Conservation (phyloP, 2,329 filamentous ascomycete species). For the Hirsutella rhossiliensis region DNA sequence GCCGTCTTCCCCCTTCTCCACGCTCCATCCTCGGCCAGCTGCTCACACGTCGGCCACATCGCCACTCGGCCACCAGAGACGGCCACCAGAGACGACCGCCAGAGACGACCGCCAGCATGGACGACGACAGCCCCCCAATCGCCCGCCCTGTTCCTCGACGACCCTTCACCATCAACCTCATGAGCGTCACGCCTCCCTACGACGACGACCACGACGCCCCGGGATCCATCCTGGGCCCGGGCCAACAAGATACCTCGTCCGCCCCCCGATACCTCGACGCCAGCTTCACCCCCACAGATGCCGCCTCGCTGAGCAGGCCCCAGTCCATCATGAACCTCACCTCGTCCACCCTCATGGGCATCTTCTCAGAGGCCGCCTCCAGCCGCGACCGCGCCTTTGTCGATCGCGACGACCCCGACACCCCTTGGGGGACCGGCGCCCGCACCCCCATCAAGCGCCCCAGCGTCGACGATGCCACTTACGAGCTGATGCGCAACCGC, state of each 20-base stretch:
- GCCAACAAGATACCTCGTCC: background rate
- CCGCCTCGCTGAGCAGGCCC: constrained; percentile 47
- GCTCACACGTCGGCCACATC: no score
- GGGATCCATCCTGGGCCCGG: background rate
- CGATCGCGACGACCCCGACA: constrained; percentile 42
- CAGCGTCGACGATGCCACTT: constrained; percentile 31
- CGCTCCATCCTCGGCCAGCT: no score
- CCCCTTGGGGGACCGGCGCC: constrained; percentile 69
- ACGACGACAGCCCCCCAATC: constrained; percentile 38
- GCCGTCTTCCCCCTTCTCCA: no score
- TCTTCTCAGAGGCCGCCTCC: constrained; percentile 62
- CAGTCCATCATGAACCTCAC: constrained; percentile 79
- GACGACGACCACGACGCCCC: constrained; percentile 10
- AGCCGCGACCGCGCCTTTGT: constrained; percentile 30
- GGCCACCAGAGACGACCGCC: no score
- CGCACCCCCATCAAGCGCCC: constrained; percentile 48
- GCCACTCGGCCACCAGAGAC: no score
- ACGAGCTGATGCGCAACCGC: constrained; percentile 29
- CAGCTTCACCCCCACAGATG: constrained; percentile 27
- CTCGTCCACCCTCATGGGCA: constrained; percentile 79
- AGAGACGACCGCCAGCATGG: constrained; percentile 13
- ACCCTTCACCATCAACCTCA: constrained; percentile 50
- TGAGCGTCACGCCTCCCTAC: constrained; percentile 31
- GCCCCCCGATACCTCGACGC: constrained; percentile 25
- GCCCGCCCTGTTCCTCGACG: constrained; percentile 61